Conservation (phyloP, 805 yeast species). For the Pichia sporocuriosa region DNA sequence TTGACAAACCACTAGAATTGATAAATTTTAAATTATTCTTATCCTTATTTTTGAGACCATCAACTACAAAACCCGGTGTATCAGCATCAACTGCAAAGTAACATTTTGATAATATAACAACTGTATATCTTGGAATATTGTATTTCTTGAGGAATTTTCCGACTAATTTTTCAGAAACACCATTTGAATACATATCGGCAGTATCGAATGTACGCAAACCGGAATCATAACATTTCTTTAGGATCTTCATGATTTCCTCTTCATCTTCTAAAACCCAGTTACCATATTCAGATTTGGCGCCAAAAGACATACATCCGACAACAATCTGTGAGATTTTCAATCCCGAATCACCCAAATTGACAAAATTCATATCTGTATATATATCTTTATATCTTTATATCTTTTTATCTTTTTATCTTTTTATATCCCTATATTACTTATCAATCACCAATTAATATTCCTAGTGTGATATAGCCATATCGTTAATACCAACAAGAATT, state of each 20-base stretch:
- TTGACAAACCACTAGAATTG: conserved; percentile 35
- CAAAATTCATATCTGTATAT: conserved; percentile 11
- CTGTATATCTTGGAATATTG: conserved; percentile 24
- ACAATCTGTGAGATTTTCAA: conserved; percentile 30
- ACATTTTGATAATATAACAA: conserved; percentile 27
- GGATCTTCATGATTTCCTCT: conserved; percentile 35
- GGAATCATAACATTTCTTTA: conserved; percentile 32
- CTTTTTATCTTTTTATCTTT: too few relatives aligned
- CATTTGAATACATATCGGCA: conserved; percentile 31
- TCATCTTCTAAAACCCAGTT: conserved; percentile 42
- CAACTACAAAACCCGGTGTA: conserved; percentile 7
- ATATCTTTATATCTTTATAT: too few relatives aligned
- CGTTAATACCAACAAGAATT: too few relatives aligned
- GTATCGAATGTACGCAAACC: conserved; percentile 42
- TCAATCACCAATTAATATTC: too few relatives aligned
- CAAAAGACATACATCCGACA: conserved; percentile 34
- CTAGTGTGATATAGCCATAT: too few relatives aligned
- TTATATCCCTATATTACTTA: too few relatives aligned
- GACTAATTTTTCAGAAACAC: conserved; percentile 21
- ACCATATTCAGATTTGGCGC: conserved; percentile 30
- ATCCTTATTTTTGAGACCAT: not conserved
- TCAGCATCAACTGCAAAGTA: conserved; percentile 12
- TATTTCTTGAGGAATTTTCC: conserved; percentile 26
- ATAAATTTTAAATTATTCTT: conserved; percentile 12
- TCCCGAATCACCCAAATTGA: conserved; percentile 29